Evolutionary conservation across 2,329 filamentous ascomycete genomes (phyloP), one percentile per base, ranked within the genome.

Genomic region (Neopestalotiopsis sp.): DNA sequence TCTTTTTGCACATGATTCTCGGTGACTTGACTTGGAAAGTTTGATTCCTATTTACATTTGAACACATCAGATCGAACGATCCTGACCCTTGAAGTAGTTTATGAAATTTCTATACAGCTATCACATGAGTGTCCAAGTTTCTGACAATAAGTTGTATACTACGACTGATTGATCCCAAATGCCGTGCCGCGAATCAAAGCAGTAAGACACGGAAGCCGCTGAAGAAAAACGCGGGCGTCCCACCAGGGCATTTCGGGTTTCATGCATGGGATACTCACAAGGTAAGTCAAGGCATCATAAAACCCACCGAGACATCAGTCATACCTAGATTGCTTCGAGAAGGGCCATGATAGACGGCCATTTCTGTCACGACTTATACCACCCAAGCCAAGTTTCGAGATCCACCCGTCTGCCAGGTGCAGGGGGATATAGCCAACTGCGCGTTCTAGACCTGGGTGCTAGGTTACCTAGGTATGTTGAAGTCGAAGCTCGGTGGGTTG

Each of bases 241-340:
- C n/a, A n/a, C 17, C 14, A 52, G 17, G 24, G 20, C n/a, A n/a
- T 9, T 17, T 52, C n/a, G n/a, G 20, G 17, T 52, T 24, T 10
- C 6, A 20, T 9, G 4, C 17, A 52, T 17, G 17, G 45, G 9
- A 20, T 52, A 52, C 7, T 52, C 14, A 24, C 7, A n/a, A 52
- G 17, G n/a, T 3, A 9, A n/a, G n/a, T n/a, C 45, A 52, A 59
- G 5, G 24, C 30, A 59, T 6, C 59, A 42, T 40, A 34, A 12
- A 34, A 13, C 3, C 30, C 7, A 7, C 60, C 60, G 60, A 62
- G 61, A 65, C 62, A 65, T 14, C 28, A 13, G n/a, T 24, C 4
- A 65, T 20, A 65, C 62, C n/a, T 49, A 12, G 20, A 52, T n/a
- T n/a, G 62, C 62, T 65, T 65, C 62, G 40, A 65, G 38, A 32